Evolutionary conservation across 1,284 basidiomycete species (phyloP), one percentile per base, ranked within the genome.

Genomic region (Coniophora puteana): DNA sequence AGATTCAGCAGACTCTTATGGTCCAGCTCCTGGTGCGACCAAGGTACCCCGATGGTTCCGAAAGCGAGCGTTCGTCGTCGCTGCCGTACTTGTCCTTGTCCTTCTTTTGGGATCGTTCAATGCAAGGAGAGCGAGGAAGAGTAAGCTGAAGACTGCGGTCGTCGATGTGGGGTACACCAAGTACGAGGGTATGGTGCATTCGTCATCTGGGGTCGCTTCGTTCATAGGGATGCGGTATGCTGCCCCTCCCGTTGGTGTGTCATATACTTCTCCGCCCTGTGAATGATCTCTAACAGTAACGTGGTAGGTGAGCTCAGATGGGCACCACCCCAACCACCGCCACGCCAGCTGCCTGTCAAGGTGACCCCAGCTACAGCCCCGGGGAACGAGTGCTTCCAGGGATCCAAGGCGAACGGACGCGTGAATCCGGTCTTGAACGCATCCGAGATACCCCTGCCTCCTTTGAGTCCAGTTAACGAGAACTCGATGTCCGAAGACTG

Each of bases 401-500:
- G 33, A 20, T 17, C 5, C 2, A 8, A 1, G 23, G 41, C 34
- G 16, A 31, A 10, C 10, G 24, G 32, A 16, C 18, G 16, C 17
- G 37, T 23, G 7, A 43, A 38, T 16, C 27, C 41, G 2, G 13
- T 32, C 23, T 21, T 21, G 23, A 40, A 10, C 34, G n/a, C n/a
- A n/a, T n/a, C n/a, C n/a, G n/a, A n/a, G n/a, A n/a, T n/a, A n/a
- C n/a, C n/a, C n/a, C n/a, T n/a, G n/a, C n/a, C n/a, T n/a, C n/a
- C n/a, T n/a, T n/a, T n/a, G n/a, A n/a, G n/a, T n/a, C n/a, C n/a
- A n/a, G n/a, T n/a, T n/a, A n/a, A n/a, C n/a, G n/a, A n/a, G n/a
- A 20, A 3, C 23, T 38, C 17, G 13, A 40, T 39, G n/a, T 40
- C 35, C 4, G 54, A 56, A 29, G 50, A 54, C 36, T 54, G 51